phyloP scores from a whole-genome alignment of 2,329 filamentous ascomycete genomes.

The Gliomastix tumulicola region DNA sequence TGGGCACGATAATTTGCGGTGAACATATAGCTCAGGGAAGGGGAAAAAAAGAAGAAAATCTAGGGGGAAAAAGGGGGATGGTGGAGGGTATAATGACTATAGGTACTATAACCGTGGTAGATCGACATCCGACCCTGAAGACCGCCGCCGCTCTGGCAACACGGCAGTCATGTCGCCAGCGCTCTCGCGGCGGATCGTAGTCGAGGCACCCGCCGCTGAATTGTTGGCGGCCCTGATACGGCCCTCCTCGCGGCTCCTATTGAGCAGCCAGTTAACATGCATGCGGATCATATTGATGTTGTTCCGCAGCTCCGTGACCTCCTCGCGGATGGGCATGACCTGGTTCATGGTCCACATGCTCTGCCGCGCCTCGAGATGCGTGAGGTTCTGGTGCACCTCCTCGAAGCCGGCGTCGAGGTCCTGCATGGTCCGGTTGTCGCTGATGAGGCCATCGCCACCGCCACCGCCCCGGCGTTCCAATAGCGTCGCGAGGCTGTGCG shows the following conservation, averaged over 20 bases:
- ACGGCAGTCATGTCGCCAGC: conserved; percentile 12
- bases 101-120: conserved; percentile 19
- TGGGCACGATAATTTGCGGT: too few species aligned
- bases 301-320: conserved; percentile 52
- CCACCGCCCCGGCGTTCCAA: conserved; percentile 26
- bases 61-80: too few species aligned
- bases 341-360: conserved; percentile 56
- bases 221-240: conserved; percentile 28
- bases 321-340: conserved; percentile 53
- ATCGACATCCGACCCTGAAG: conserved; percentile 27
- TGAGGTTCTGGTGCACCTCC: conserved; percentile 47
- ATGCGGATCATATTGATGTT: conserved; percentile 51
- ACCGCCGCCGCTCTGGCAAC: conserved; percentile 26
- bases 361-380: conserved; percentile 52
- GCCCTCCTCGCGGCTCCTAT: conserved; percentile 40
- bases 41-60: too few species aligned
- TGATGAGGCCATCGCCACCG: conserved; percentile 31
- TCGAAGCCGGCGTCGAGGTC: conserved; percentile 39
- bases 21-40: too few species aligned
- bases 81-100: too few species aligned
- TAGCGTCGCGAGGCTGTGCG: conserved; percentile 24
- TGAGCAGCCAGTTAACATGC: conserved; percentile 53
- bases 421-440: conserved; percentile 39
- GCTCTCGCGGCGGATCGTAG: neutral
- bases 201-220: conserved; percentile 8